These are phyloP conservation scores for Pseudogymnoascus sp. DNA, from an alignment of 2,329 filamentous ascomycete species.

Conservation along the genomic window DNA sequence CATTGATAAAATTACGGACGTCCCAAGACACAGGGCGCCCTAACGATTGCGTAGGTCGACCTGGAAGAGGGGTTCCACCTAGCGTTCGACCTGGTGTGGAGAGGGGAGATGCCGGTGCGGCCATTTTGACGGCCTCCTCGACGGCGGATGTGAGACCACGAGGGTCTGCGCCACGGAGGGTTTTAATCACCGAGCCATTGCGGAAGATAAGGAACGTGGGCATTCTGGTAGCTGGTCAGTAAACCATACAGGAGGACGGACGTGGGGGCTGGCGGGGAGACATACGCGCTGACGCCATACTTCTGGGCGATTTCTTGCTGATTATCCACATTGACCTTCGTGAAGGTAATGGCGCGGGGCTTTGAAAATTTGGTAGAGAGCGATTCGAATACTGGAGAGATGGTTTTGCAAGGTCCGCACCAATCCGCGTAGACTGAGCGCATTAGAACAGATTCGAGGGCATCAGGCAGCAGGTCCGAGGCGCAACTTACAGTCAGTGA, in stretches of 20 bases:
- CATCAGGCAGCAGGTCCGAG: conserved; percentile 17
- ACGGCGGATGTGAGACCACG: conserved; percentile 69
- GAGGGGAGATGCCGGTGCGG: conserved; percentile 40
- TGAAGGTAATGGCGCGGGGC: conserved; percentile 76
- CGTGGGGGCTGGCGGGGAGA: conserved; percentile 14
- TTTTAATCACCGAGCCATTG: conserved; percentile 63
- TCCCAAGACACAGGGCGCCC: conserved; percentile 26
- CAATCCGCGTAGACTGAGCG: conserved; percentile 81
- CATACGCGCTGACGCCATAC: conserved; percentile 70
- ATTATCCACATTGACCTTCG: conserved; percentile 83
- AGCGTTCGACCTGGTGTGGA: conserved; percentile 50
- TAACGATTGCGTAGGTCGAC: conserved; percentile 18
- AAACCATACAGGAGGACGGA: conserved; percentile 11
- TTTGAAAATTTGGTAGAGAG: conserved; percentile 73
- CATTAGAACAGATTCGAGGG: conserved; percentile 23
- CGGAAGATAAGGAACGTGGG: conserved; percentile 93
- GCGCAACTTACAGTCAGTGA: conserved; percentile 72
- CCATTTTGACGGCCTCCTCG: conserved; percentile 56
- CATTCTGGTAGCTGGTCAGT: conserved; percentile 44
- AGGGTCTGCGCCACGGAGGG: conserved; percentile 74
- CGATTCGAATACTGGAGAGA: conserved; percentile 81
- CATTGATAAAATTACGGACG: conserved; percentile 40
- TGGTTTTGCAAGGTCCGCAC: conserved; percentile 89
- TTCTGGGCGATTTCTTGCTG: conserved; percentile 69
- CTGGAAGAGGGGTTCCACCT: conserved; percentile 36